Conservation (phyloP, 768 basidiomycete species). For the Panellus pusillus region DNA sequence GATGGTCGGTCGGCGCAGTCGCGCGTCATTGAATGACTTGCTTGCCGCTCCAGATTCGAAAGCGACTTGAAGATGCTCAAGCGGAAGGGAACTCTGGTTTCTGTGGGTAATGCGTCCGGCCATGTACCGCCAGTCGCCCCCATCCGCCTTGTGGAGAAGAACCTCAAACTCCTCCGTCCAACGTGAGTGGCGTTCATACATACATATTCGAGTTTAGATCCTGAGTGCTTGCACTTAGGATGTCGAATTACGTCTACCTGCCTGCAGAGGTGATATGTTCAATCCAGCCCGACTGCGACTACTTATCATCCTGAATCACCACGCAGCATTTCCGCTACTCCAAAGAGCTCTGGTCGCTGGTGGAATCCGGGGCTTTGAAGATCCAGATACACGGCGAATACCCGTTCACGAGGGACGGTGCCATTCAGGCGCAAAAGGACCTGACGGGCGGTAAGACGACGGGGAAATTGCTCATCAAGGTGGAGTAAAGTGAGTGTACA, state of each 20-base stretch:
- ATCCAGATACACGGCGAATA: slow-evolving; percentile 60
- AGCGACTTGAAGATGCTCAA: slow-evolving; percentile 77
- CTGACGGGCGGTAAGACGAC: slow-evolving; percentile 73
- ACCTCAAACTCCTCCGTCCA: slow-evolving; percentile 76
- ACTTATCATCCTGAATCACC: too few species aligned
- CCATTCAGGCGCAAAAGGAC: slow-evolving; percentile 74
- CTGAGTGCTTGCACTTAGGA: slow-evolving; percentile 36
- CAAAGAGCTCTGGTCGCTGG: too few species aligned
- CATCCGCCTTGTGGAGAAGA: slow-evolving; percentile 76
- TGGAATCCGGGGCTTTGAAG: too few species aligned
- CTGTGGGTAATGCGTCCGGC: slow-evolving; percentile 91
- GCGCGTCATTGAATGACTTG: background rate
- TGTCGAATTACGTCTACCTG: slow-evolving; percentile 72
- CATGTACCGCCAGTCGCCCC: slow-evolving; percentile 74
- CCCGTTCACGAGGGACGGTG: slow-evolving; percentile 79
- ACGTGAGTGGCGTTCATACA: slow-evolving; percentile 45
- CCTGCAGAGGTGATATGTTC: slow-evolving; percentile 51
- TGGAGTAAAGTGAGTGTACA: slow-evolving; percentile 1
- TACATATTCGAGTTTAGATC: background rate
- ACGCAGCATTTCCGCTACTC: too few species aligned
- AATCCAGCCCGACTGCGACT: too few species aligned
- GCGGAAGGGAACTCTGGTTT: slow-evolving; percentile 88
- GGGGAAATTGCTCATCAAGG: slow-evolving; percentile 81
- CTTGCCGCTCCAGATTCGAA: slow-evolving; percentile 60
- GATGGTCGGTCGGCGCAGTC: background rate